Conservation (phyloP, 2,329 filamentous ascomycete genomes). For the Coniochaeta ligniaria region DNA sequence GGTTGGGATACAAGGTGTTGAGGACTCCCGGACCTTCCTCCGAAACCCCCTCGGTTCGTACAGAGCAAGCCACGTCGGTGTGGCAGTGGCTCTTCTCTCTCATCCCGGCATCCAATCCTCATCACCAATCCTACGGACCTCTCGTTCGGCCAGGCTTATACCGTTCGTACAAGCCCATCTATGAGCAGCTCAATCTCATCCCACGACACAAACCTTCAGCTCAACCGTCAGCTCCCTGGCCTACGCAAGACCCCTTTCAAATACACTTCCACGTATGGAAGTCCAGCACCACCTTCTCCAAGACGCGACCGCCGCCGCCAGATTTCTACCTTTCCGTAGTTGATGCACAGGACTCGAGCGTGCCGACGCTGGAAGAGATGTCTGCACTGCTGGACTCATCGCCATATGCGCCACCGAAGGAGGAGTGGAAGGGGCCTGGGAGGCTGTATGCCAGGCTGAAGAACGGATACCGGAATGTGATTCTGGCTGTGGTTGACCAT, state of each 20-base stretch:
- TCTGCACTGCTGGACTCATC: constrained; percentile 64
- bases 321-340: constrained; percentile 83
- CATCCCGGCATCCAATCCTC: constrained; percentile 20
- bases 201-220: constrained; percentile 56
- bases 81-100: constrained; percentile 50
- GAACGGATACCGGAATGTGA: constrained; percentile 75
- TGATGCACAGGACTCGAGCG: constrained; percentile 60
- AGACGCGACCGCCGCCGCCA: constrained; percentile 68
- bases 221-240: constrained; percentile 15
- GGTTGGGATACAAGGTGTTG: constrained; percentile 73
- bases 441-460: constrained; percentile 71
- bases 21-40: constrained; percentile 44
- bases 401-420: constrained; percentile 57
- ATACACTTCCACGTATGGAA: constrained; percentile 82
- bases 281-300: constrained; percentile 62
- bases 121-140: constrained; percentile 39
- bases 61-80: constrained; percentile 18
- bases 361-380: constrained; percentile 71
- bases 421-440: constrained; percentile 31
- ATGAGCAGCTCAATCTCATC: constrained; percentile 67
- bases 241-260: constrained; percentile 51
- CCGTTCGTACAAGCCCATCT: constrained; percentile 64
- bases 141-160: constrained; percentile 57
- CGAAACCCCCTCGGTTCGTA: not conserved
- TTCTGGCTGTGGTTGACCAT: constrained; percentile 83